These are phyloP conservation scores for Talaromyces sp. DNA, from an alignment of 2,329 filamentous ascomycete genomes.

Conservation along the genomic window DNA sequence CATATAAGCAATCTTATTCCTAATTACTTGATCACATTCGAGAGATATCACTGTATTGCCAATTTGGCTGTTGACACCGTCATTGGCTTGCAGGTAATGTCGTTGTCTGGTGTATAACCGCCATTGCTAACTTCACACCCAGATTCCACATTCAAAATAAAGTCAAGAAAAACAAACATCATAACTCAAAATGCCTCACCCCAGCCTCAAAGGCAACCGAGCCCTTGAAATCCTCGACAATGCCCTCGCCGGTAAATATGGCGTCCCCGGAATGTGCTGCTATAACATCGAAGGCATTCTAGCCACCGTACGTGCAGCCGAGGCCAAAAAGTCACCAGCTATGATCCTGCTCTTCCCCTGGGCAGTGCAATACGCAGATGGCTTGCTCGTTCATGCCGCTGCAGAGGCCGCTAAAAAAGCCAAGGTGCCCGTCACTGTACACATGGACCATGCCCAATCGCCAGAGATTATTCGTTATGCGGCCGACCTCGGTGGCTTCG, in stretches of 20 bases:
- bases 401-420: conserved; percentile 56
- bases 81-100: background rate
- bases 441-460: conserved; percentile 65
- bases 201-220: conserved; percentile 48
- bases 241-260: conserved; percentile 55
- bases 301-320: conserved; percentile 65
- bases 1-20: background rate
- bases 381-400: conserved; percentile 54
- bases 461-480: conserved; percentile 60
- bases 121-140: background rate
- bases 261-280: conserved; percentile 59
- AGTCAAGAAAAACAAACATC: background rate
- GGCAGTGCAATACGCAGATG: conserved; percentile 64
- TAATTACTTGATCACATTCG: background rate
- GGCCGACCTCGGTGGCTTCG: conserved; percentile 61
- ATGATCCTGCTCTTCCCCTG: conserved; percentile 74
- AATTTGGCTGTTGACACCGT: background rate
- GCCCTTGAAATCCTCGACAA: conserved; percentile 57
- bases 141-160: background rate
- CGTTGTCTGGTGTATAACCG: background rate
- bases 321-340: conserved; percentile 62
- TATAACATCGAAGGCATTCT: conserved; percentile 71
- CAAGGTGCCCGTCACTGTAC: conserved; percentile 59
- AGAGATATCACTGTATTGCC: background rate
- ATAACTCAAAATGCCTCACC: conserved; percentile 30